Evolutionary conservation across 345 rosid species (phyloP).

Genomic region (Fremontodendron californicum): DNA sequence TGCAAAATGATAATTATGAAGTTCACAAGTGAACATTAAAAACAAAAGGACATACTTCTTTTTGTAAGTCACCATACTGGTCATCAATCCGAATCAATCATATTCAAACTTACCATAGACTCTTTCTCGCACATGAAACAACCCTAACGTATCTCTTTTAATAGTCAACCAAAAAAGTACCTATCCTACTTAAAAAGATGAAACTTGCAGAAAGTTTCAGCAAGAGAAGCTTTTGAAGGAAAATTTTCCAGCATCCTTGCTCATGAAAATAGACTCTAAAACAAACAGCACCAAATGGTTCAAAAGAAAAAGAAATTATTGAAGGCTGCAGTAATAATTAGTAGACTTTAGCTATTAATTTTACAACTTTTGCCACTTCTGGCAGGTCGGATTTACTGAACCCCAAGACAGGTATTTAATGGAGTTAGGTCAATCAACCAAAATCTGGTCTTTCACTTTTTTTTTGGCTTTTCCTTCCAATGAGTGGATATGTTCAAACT

Average conservation of each 20-base stretch:
- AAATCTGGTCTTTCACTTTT: background rate
- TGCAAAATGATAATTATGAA: background rate
- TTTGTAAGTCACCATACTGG: background rate
- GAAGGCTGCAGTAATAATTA: background rate
- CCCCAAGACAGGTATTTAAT: background rate
- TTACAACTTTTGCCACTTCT: background rate
- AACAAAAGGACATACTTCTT: background rate
- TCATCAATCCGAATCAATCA: background rate
- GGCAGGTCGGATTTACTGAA: background rate
- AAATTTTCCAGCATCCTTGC: background rate
- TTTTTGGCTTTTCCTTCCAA: too few species aligned
- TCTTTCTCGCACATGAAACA: background rate
- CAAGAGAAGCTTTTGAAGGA: background rate
- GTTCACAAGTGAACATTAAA: background rate
- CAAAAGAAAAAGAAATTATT: background rate
- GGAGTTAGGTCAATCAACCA: background rate
- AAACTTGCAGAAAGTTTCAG: background rate
- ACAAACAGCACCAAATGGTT: background rate
- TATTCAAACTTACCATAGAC: background rate
- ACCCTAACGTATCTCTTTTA: background rate
- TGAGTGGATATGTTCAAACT: background rate
- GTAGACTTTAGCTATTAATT: background rate
- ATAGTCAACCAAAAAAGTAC: background rate
- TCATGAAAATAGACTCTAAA: background rate
- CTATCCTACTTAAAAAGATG: background rate